phyloP scores from a whole-genome alignment of 805 yeast species.

The Tetrapisispora taiwanensis region DNA sequence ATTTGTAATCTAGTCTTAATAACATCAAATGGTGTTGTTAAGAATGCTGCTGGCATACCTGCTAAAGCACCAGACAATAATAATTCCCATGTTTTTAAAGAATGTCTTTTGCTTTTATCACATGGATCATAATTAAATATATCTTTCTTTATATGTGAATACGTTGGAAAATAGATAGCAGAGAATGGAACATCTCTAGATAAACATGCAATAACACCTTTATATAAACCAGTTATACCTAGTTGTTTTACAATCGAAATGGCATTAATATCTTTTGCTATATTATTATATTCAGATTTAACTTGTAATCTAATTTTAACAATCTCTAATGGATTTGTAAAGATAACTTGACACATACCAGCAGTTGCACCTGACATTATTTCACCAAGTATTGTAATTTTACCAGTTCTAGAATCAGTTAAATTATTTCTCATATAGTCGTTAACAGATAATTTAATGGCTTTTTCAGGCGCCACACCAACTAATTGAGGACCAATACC shows the following conservation, averaged over 20 bases:
- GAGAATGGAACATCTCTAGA: conserved; percentile 93
- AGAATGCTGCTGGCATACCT: conserved; percentile 95
- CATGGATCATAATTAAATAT: conserved; percentile 74
- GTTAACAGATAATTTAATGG: conserved; percentile 89
- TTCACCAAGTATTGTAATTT: conserved; percentile 51
- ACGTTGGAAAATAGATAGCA: conserved; percentile 94
- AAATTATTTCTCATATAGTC: conserved; percentile 74
- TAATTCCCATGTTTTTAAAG: conserved; percentile 73
- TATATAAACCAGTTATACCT: conserved; percentile 79
- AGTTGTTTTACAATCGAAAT: conserved; percentile 62
- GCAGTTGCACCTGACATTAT: conserved; percentile 86
- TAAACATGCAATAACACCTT: conserved; percentile 85
- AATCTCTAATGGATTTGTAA: conserved; percentile 93
- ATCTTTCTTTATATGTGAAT: conserved; percentile 81
- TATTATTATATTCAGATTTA: conserved; percentile 56
- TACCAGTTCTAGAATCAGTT: conserved; percentile 37
- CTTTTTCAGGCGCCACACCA: conserved; percentile 98
- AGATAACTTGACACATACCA: conserved; percentile 92
- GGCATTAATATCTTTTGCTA: conserved; percentile 29
- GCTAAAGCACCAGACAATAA: conserved; percentile 86
- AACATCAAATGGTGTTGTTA: conserved; percentile 95
- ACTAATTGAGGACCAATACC: conserved; percentile 90
- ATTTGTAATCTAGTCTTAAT: conserved; percentile 91
- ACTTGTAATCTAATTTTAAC: conserved; percentile 92
- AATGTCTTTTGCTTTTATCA: conserved; percentile 44